These are phyloP conservation scores for Alopecurus myosuroides DNA, from an alignment of 176 grass and related monocot species.

Conservation along the genomic window DNA sequence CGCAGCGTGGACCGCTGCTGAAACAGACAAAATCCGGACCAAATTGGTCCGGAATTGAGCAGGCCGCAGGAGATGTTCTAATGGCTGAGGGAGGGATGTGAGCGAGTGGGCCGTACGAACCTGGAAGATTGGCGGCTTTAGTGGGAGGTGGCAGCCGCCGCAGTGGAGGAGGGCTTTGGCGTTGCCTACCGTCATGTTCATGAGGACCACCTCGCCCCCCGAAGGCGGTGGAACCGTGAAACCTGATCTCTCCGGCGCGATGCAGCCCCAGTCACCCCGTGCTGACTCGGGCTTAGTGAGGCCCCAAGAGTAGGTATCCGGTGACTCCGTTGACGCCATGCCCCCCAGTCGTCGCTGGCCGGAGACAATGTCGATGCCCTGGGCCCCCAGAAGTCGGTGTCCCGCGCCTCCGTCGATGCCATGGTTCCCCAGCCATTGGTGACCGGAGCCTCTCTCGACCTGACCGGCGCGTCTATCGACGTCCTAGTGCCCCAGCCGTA, in stretches of 20 bases:
- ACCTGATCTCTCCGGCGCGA: background rate
- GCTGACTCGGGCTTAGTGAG: too few species aligned
- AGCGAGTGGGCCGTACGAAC: background rate
- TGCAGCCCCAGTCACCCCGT: background rate
- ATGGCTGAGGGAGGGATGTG: background rate
- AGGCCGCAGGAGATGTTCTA: too few species aligned
- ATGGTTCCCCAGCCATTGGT: too few species aligned
- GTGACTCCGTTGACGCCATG: background rate
- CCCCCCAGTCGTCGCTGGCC: background rate
- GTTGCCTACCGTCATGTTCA: background rate
- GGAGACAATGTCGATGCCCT: background rate
- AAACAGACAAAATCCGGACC: too few species aligned
- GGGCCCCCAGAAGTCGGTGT: background rate
- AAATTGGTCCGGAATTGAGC: too few species aligned
- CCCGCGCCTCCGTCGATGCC: background rate
- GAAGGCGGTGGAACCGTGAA: background rate
- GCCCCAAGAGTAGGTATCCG: too few species aligned
- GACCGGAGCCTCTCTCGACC: too few species aligned
- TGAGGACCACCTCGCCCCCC: background rate
- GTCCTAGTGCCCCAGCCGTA: background rate
- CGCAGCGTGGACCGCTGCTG: too few species aligned
- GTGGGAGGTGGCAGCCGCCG: background rate
- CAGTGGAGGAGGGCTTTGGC: background rate
- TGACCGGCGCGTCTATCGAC: too few species aligned
- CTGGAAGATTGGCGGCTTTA: background rate